Evolutionary conservation across 1,284 basidiomycete species (phyloP).

Genomic region (Caloboletus inedulis): DNA sequence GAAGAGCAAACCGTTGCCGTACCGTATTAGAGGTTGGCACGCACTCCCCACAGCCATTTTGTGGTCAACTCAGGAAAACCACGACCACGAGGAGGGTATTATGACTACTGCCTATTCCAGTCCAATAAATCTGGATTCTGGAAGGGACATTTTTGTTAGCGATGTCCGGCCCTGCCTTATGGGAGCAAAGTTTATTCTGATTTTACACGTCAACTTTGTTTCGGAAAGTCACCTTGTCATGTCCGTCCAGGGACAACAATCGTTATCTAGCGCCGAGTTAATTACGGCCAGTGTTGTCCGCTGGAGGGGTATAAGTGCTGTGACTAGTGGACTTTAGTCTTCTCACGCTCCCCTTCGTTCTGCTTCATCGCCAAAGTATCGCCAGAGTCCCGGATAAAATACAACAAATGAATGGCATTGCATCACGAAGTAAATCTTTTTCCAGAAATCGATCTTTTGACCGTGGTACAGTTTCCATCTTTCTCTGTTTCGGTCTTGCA

Average conservation of each 20-base stretch:
- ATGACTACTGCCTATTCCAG: too few species aligned
- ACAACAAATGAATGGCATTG: conserved; percentile 11
- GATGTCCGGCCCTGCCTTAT: neutral
- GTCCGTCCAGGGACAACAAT: neutral
- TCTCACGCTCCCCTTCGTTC: conserved; percentile 21
- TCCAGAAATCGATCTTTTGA: conserved; percentile 4
- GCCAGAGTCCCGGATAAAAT: conserved; percentile 11
- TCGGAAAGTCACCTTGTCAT: neutral
- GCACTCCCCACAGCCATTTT: too few species aligned
- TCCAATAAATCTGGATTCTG: too few species aligned
- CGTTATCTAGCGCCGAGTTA: conserved; percentile 3
- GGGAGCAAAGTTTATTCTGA: neutral
- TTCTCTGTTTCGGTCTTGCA: conserved; percentile 1
- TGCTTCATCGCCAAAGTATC: conserved; percentile 11
- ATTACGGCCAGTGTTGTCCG: conserved; percentile 6
- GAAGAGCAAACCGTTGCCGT: too few species aligned
- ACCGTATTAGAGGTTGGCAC: too few species aligned
- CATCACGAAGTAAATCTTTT: conserved; percentile 8
- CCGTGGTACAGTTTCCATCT: conserved; percentile 18
- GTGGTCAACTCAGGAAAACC: too few species aligned
- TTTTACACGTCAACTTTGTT: neutral
- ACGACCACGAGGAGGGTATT: too few species aligned
- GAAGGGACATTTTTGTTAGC: too few species aligned
- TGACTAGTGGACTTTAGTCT: conserved; percentile 1
- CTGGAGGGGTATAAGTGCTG: conserved; percentile 18